A percentile compares a stretch with the other conserved stretches of the same genome.
These are phyloP conservation scores for Salix viminalis DNA, from an alignment of 345 rosid species.

Conservation along the genomic window DNA sequence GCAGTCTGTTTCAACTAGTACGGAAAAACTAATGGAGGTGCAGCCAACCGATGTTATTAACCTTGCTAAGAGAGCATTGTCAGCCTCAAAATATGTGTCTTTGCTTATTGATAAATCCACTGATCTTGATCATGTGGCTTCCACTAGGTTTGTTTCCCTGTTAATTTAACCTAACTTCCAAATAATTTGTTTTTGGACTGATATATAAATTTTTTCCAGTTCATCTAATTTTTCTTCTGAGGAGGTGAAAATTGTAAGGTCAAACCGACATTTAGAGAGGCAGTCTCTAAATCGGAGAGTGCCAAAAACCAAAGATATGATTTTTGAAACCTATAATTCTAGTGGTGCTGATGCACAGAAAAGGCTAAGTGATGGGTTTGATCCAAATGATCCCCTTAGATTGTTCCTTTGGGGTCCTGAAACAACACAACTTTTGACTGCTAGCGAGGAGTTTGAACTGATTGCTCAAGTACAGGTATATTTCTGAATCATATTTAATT, in stretches of 20 bases:
- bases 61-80: constrained; percentile 69
- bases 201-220: constrained; percentile 16
- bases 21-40: constrained; percentile 19
- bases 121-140: constrained; percentile 33
- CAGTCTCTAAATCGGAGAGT: constrained; percentile 47
- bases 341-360: constrained; percentile 36
- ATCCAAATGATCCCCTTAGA: constrained; percentile 60
- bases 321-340: constrained; percentile 34
- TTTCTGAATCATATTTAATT: constrained; percentile 8
- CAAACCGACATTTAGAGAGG: constrained; percentile 57
- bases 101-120: constrained; percentile 39
- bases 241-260: constrained; percentile 51
- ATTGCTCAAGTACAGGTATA: constrained; percentile 66
- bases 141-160: constrained; percentile 46
- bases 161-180: neutral
- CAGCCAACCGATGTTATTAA: constrained; percentile 42
- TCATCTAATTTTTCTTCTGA: constrained; percentile 30
- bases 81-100: constrained; percentile 67
- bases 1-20: constrained; percentile 25
- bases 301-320: constrained; percentile 35
- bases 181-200: constrained; percentile 5
- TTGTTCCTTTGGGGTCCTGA: constrained; percentile 77
- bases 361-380: constrained; percentile 42
- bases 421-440: constrained; percentile 70
- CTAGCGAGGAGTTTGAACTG: constrained; percentile 65